Evolutionary conservation across 371 early-diverging fungal genomes (phyloP).

Genomic region (Mucor ambiguus): DNA sequence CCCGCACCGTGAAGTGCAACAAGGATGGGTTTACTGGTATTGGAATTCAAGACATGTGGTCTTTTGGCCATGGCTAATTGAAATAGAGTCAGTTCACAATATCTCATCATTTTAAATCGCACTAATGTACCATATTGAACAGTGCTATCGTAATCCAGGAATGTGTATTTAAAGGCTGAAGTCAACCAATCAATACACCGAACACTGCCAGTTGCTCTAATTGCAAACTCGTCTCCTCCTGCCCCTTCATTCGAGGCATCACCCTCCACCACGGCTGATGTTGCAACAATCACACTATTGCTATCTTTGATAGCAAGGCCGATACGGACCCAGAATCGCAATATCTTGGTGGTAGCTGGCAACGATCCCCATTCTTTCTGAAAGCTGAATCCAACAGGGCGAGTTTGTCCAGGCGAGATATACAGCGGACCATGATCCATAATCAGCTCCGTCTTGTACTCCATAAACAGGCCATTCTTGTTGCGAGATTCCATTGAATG

Average conservation of each 20-base stretch:
- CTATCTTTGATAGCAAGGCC: constrained; percentile 9
- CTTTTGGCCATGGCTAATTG: constrained; percentile 28
- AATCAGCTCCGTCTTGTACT: constrained; percentile 19
- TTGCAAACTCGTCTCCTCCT: constrained; percentile 6
- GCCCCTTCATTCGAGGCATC: neutral
- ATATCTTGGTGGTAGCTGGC: constrained; percentile 8
- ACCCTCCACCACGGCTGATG: neutral
- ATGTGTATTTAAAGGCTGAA: constrained; percentile 43
- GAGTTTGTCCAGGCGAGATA: constrained; percentile 17
- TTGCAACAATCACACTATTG: neutral
- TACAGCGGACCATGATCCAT: neutral
- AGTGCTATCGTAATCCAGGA: constrained; percentile 63
- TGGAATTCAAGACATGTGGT: constrained; percentile 12
- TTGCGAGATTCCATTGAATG: constrained; percentile 2
- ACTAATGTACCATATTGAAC: constrained; percentile 60
- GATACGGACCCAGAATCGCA: constrained; percentile 20
- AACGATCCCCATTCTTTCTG: constrained; percentile 14
- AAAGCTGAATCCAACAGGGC: constrained; percentile 23
- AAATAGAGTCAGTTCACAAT: neutral
- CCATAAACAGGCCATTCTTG: constrained; percentile 13
- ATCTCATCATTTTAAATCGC: neutral
- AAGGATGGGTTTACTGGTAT: constrained; percentile 52
- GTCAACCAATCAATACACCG: constrained; percentile 19
- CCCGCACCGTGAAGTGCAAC: constrained; percentile 76
- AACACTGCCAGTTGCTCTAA: constrained; percentile 16